phyloP scores from a whole-genome alignment of 2,329 filamentous ascomycete genomes.

The Elsinoe batatas region DNA sequence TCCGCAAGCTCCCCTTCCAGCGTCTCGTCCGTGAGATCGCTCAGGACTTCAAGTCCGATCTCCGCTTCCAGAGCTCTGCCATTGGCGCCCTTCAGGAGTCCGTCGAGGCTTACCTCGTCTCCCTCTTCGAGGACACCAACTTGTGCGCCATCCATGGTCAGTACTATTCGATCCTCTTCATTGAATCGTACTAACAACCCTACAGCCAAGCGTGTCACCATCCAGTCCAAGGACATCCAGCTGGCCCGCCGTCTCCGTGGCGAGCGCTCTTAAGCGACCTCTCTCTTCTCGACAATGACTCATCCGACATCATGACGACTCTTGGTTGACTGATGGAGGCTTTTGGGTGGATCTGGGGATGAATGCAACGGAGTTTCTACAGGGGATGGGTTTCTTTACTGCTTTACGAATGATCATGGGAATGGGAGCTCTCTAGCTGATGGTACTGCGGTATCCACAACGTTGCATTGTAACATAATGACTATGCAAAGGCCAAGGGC shows the following conservation, averaged over 20 bases:
- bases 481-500: slow-evolving; percentile 21
- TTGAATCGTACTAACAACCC: no score
- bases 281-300: slow-evolving; percentile 6
- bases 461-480: slow-evolving; percentile 31
- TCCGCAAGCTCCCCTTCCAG: slow-evolving; percentile 71
- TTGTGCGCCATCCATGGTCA: slow-evolving; percentile 79
- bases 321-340: slow-evolving; percentile 3
- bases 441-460: slow-evolving; percentile 18
- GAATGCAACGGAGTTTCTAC: slow-evolving; percentile 14
- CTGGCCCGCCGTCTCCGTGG: slow-evolving; percentile 56
- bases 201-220: slow-evolving; percentile 7
- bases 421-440: slow-evolving; percentile 16
- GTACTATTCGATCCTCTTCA: no score
- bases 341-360: slow-evolving; percentile 12
- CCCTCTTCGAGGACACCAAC: slow-evolving; percentile 94
- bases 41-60: slow-evolving; percentile 52
- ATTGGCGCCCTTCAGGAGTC: slow-evolving; percentile 91
- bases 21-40: slow-evolving; percentile 72
- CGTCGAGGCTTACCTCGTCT: slow-evolving; percentile 89
- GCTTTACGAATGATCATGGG: slow-evolving; percentile 16
- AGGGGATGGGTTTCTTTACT: slow-evolving; percentile 17
- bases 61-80: slow-evolving; percentile 94
- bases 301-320: slow-evolving; percentile 12
- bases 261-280: slow-evolving; percentile 40
- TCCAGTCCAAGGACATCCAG: slow-evolving; percentile 81